Percentiles rank a stretch among this genome's conserved stretches.
These are phyloP conservation scores for Tetracladium maxilliforme DNA, from an alignment of 2,329 filamentous ascomycete genomes.

Conservation along the genomic window DNA sequence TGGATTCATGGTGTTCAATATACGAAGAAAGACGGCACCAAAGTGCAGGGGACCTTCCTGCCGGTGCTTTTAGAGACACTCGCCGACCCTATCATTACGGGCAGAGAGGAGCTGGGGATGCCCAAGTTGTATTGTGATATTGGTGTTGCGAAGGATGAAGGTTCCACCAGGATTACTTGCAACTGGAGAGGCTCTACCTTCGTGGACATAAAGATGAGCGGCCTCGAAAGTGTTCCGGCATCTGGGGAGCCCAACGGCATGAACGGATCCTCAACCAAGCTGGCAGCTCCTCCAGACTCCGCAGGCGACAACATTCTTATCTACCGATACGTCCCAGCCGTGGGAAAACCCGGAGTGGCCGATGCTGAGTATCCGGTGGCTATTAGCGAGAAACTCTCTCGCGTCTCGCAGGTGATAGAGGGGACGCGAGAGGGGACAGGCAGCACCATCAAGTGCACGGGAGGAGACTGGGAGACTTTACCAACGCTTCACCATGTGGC, in stretches of 20 bases:
- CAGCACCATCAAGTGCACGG: no score
- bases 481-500: slow-evolving; percentile 47
- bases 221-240: no score
- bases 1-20: slow-evolving; percentile 50
- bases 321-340: slow-evolving; percentile 41
- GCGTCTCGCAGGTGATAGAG: no score
- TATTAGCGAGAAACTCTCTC: no score
- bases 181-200: slow-evolving; percentile 27
- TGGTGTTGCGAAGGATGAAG: no score
- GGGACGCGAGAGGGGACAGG: no score
- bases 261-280: slow-evolving; percentile 3
- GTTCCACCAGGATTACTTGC: no score
- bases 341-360: slow-evolving; percentile 31
- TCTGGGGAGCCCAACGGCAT: background rate
- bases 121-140: slow-evolving; percentile 41
- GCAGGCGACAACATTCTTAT: slow-evolving; percentile 29
- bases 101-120: slow-evolving; percentile 38
- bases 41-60: slow-evolving; percentile 31
- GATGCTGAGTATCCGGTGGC: slow-evolving; percentile 36
- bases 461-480: slow-evolving; percentile 37
- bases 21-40: slow-evolving; percentile 27
- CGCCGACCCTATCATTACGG: slow-evolving; percentile 42
- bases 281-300: slow-evolving; percentile 13
- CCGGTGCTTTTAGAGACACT: slow-evolving; percentile 37
- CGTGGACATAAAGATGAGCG: slow-evolving; percentile 19